These are phyloP conservation scores for Trichophyton equinum DNA, from an alignment of 2,329 filamentous ascomycete genomes.

Conservation along the genomic window DNA sequence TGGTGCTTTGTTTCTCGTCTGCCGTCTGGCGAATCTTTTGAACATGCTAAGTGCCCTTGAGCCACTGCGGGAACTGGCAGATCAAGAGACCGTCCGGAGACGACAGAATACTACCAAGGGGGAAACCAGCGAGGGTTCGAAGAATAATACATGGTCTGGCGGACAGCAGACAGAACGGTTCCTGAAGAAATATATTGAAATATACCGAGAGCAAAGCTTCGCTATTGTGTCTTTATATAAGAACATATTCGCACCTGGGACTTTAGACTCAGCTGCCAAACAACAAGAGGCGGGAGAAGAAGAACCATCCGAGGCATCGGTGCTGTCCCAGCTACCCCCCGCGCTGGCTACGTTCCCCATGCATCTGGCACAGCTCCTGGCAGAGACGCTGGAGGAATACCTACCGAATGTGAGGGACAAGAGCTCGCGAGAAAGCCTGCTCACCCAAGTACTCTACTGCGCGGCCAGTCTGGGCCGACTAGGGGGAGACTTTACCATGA, in stretches of 20 bases:
- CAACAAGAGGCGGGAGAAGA: constrained; percentile 9
- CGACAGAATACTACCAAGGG: constrained; percentile 18
- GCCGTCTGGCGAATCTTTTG: constrained; percentile 66
- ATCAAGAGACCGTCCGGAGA: constrained; percentile 58
- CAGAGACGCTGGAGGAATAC: constrained; percentile 62
- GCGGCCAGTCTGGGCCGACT: constrained; percentile 80
- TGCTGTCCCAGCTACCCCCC: constrained; percentile 49
- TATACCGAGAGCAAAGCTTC: constrained; percentile 96
- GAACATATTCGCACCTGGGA: constrained; percentile 63
- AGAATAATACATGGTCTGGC: constrained; percentile 27
- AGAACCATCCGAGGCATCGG: constrained; percentile 17
- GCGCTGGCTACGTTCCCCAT: constrained; percentile 74
- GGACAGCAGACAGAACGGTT: constrained; percentile 92
- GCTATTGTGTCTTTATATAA: constrained; percentile 89
- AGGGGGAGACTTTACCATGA: constrained; percentile 83
- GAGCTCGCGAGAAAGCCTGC: constrained; percentile 67
- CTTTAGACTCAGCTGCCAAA: constrained; percentile 23
- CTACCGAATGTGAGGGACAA: constrained; percentile 71
- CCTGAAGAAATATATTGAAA: constrained; percentile 88
- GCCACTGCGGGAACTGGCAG: constrained; percentile 75
- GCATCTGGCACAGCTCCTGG: constrained; percentile 68
- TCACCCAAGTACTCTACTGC: constrained; percentile 89
- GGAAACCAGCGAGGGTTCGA: constrained; percentile 10
- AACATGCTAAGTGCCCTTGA: constrained; percentile 70
- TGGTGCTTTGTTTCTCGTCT: constrained; percentile 76